Conservation (phyloP, 805 yeast genomes). For the Lachancea quebecensis region DNA sequence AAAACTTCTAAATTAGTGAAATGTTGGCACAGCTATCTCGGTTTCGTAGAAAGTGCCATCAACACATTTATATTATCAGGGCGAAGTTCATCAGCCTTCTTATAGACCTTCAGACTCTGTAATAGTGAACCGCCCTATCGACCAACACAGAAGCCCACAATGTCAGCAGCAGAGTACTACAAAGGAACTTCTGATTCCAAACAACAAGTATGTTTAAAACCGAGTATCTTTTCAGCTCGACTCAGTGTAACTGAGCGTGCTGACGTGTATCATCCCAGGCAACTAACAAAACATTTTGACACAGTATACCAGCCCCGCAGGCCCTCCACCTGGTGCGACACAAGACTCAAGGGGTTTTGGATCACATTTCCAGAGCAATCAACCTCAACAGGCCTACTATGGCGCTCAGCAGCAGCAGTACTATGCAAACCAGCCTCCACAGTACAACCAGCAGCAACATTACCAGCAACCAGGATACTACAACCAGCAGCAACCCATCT, state of each 20-base stretch:
- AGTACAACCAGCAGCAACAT: conserved; percentile 33
- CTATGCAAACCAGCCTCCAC: conserved; percentile 14
- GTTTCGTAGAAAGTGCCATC: neutral
- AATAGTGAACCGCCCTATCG: neutral
- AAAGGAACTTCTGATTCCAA: conserved; percentile 7
- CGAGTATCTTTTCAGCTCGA: too few relatives aligned
- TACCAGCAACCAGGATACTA: conserved; percentile 36
- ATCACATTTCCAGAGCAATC: conserved; percentile 4
- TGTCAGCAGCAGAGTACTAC: conserved; percentile 14
- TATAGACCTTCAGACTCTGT: too few relatives aligned
- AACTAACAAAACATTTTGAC: neutral
- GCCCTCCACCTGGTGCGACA: conserved; percentile 20
- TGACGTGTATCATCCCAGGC: neutral
- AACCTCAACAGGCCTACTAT: conserved; percentile 13
- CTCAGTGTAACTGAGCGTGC: neutral
- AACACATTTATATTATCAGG: neutral
- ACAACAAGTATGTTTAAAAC: conserved; percentile 9
- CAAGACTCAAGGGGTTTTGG: conserved; percentile 10
- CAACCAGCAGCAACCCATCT: conserved; percentile 34
- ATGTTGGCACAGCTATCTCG: too few relatives aligned
- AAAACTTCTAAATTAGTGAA: too few relatives aligned
- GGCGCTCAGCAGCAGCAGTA: conserved; percentile 13
- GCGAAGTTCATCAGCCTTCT: too few relatives aligned
- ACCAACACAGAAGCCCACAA: neutral
- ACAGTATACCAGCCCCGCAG: conserved; percentile 25